These are phyloP conservation scores for Saccharomycopsis fermentans DNA, from an alignment of 805 yeast genomes.

Conservation along the genomic window DNA sequence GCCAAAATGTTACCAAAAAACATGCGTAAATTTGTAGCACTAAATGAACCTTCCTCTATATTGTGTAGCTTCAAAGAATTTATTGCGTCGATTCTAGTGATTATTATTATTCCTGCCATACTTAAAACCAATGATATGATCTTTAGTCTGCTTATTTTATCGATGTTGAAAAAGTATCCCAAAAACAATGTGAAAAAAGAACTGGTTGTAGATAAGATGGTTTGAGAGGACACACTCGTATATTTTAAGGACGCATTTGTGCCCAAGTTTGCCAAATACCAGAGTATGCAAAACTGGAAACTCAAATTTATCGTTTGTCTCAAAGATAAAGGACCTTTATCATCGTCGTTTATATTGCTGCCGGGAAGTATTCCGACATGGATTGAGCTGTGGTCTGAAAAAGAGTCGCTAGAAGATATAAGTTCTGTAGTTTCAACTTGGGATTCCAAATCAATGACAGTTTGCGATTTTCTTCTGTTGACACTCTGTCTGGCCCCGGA, in stretches of 20 bases:
- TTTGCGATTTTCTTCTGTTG: not conserved
- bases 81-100: constrained; percentile 56
- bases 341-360: not conserved
- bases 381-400: constrained; percentile 4
- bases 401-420: constrained; percentile 3
- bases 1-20: constrained; percentile 70
- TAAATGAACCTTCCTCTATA: constrained; percentile 19
- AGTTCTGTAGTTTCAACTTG: constrained; percentile 13
- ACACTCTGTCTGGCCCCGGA: not conserved
- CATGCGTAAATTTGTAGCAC: constrained; percentile 17
- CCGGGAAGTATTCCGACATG: not conserved
- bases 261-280: constrained; percentile 86
- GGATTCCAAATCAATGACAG: constrained; percentile 7
- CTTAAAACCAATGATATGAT: constrained; percentile 61
- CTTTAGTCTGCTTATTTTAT: constrained; percentile 54
- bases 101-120: constrained; percentile 68
- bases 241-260: constrained; percentile 81
- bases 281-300: constrained; percentile 71
- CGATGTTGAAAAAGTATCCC: constrained; percentile 66
- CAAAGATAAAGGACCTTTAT: constrained; percentile 28
- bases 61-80: constrained; percentile 1
- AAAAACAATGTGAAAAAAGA: constrained; percentile 84
- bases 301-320: constrained; percentile 66
- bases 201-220: constrained; percentile 84
- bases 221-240: constrained; percentile 90